phyloP scores from a whole-genome alignment of 2,329 filamentous ascomycete genomes.

The Talaromyces islandicus region DNA sequence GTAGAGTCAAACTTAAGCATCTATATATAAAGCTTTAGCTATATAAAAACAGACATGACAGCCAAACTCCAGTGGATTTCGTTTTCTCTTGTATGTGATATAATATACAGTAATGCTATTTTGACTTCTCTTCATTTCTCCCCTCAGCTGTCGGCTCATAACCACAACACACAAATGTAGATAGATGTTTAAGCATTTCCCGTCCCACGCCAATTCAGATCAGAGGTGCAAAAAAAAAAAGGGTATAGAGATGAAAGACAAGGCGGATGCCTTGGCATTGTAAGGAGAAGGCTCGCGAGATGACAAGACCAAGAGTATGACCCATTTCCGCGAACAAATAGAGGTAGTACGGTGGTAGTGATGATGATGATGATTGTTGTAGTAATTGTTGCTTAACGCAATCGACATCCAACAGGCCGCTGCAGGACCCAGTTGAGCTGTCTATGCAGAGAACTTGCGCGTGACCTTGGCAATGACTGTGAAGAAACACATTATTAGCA shows the following conservation, averaged over 20 bases:
- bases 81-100: background rate
- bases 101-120: background rate
- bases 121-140: background rate
- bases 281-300: background rate
- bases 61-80: background rate
- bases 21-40: no score
- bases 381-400: background rate
- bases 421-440: background rate
- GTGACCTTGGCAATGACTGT: constrained; percentile 93
- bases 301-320: background rate
- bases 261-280: background rate
- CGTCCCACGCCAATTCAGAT: background rate
- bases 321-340: background rate
- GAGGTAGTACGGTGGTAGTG: background rate
- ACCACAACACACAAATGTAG: background rate
- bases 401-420: background rate
- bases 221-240: background rate
- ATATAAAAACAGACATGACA: background rate
- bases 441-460: constrained; percentile 67
- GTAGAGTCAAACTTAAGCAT: no score
- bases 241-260: background rate
- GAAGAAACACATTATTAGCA: constrained; percentile 13
- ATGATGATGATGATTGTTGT: background rate
- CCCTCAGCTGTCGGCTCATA: background rate
- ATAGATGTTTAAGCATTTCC: background rate